Base-by-base conservation (phyloP, 192 early-diverging fungal genomes). In the Mortierella claussenii region DNA sequence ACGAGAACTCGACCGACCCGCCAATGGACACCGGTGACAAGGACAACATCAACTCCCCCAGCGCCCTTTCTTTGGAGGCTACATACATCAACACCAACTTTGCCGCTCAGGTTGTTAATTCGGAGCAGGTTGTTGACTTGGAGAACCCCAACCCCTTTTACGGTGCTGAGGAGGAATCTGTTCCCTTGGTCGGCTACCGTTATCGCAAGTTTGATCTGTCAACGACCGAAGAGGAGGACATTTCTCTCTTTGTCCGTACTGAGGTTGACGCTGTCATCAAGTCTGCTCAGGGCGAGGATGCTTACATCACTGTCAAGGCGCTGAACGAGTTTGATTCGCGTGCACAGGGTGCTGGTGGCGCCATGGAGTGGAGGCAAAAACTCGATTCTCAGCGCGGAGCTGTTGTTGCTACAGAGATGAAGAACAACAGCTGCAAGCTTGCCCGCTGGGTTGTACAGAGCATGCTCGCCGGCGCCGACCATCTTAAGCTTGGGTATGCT, bases 341-440 rank as follows among this genome's bases (percentile, higher is more conserved):
- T 47, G 95, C 95, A 27, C 83, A 90, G 55, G 95, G 95, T 40
- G 85, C 89, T 48, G 95, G 93, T 37, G 91, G 91, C 49, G 93
- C 94, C 10, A 89, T 96, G 27, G 93, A 97, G 81, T 99, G 97
- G 97, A 87, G 94, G 66, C 82, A 93, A 79, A 96, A 93, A 76
- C 86, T 99, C 30, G 97, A 99, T 81, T 83, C 92, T 28, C 94
- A 96, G 80, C 90, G 97, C 60, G 97, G 95, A 65, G 97, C 96
- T 45, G 93, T 98, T 27, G 93, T 98, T 58, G 96, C 96, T 1
- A 95, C 94, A 28, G 97, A 98, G 75, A 95, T 97, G 87, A 96
- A 94, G 85, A 99, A 98, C 85, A 98, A 99, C 87, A 87, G 89
- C 60, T 91, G 92, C 83, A 97, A 97, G 78, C 86, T 99, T 30